Evolutionary conservation across 139 green algal species (phyloP).

Genomic region (Asterochloris sp.): DNA sequence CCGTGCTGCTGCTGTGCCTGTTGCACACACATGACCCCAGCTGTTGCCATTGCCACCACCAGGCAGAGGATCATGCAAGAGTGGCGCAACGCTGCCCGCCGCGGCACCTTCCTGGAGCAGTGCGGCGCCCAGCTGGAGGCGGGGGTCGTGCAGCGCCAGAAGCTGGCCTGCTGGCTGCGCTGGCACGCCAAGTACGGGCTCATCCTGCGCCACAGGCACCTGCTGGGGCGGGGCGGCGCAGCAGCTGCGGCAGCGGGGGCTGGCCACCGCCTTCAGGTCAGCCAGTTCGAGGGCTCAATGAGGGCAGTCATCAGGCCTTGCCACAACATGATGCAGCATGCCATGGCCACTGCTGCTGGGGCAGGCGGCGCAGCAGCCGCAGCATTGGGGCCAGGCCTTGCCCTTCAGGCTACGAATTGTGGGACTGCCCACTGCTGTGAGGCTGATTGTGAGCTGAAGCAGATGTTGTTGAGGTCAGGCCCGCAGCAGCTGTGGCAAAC

Average conservation of each 20-base stretch:
- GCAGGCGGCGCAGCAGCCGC: neutral
- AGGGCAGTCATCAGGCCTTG: too few relatives aligned
- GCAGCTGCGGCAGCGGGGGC: constrained; percentile 3
- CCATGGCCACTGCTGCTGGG: neutral
- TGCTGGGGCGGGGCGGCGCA: neutral
- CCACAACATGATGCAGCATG: too few relatives aligned
- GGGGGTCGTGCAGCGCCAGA: neutral
- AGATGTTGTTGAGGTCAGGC: neutral
- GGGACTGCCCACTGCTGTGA: too few relatives aligned
- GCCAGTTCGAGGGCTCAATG: too few relatives aligned
- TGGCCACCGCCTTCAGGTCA: constrained; percentile 12
- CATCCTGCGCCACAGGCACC: neutral
- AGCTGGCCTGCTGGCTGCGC: neutral
- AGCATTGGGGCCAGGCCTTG: neutral
- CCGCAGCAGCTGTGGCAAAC: constrained; percentile 8
- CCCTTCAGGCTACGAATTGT: too few relatives aligned
- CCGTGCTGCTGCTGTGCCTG: neutral
- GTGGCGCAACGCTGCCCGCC: neutral
- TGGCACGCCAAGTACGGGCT: neutral
- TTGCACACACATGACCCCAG: neutral
- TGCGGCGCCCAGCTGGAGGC: constrained; percentile 2
- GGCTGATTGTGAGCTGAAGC: too few relatives aligned
- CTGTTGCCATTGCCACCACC: neutral
- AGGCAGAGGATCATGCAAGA: constrained; percentile 4
- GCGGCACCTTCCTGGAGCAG: neutral